Evolutionary conservation across 345 rosid genomes (phyloP).

Genomic region (Eucalyptus pauciflora): DNA sequence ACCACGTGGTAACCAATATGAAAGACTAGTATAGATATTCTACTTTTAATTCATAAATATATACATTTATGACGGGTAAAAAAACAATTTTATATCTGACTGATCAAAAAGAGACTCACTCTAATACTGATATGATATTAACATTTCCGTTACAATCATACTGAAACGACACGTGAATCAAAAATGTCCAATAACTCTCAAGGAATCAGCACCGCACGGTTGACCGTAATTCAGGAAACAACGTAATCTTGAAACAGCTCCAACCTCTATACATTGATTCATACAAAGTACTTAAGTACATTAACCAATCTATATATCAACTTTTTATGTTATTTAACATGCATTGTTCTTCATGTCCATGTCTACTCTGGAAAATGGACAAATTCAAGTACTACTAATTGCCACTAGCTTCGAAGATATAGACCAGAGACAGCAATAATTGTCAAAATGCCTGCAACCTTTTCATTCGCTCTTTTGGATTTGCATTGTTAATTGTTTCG

Average conservation of each 20-base stretch:
- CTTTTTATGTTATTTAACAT: not conserved
- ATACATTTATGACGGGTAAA: not conserved
- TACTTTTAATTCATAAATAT: not conserved
- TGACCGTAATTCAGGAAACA: not conserved
- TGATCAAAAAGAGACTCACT: not conserved
- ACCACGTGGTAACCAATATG: not conserved
- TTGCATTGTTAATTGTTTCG: constrained; percentile 18
- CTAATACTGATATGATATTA: not conserved
- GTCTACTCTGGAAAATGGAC: not conserved
- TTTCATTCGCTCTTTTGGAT: constrained; percentile 47
- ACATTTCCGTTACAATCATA: not conserved
- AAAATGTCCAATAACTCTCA: not conserved
- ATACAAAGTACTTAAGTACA: not conserved
- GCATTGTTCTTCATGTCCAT: not conserved
- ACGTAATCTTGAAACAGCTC: not conserved
- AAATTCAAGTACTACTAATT: not conserved
- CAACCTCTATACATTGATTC: not conserved
- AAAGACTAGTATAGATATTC: not conserved
- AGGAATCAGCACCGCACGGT: not conserved
- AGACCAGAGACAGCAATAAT: not conserved
- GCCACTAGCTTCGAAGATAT: not conserved
- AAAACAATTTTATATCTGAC: not conserved
- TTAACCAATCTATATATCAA: not conserved
- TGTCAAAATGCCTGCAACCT: constrained; percentile 30
- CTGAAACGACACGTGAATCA: not conserved